Evolutionary conservation across 1,139 yeast genomes (phyloP).

Genomic region (Yamadazyma spencermartinsiae): DNA sequence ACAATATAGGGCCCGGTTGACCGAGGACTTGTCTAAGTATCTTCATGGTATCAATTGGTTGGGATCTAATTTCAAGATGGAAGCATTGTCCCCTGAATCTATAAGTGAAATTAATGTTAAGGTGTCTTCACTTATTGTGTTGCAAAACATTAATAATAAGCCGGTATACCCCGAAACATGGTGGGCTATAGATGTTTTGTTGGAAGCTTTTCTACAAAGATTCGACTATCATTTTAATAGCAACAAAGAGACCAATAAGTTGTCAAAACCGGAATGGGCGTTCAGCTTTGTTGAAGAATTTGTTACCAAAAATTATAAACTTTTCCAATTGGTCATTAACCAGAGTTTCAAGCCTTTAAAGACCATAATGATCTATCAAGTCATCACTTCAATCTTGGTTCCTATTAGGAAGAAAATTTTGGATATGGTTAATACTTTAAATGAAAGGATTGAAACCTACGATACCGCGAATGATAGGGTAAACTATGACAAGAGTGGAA

Average conservation of each 20-base stretch:
- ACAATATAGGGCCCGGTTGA: slow-evolving; percentile 6
- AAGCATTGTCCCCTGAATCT: slow-evolving; percentile 8
- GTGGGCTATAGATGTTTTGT: slow-evolving; percentile 59
- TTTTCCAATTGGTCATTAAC: slow-evolving; percentile 36
- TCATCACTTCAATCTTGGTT: slow-evolving; percentile 54
- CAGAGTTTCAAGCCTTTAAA: slow-evolving; percentile 28
- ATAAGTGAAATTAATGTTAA: slow-evolving; percentile 14
- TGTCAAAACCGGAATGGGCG: slow-evolving; percentile 84
- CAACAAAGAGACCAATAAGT: slow-evolving; percentile 60
- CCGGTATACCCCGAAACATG: slow-evolving; percentile 48
- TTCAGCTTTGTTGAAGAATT: slow-evolving; percentile 55
- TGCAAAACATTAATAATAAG: slow-evolving; percentile 35
- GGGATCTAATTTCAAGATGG: slow-evolving; percentile 9
- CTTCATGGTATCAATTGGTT: slow-evolving; percentile 21
- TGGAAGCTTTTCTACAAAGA: slow-evolving; percentile 58
- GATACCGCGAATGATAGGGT: slow-evolving; percentile 17
- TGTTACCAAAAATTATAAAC: slow-evolving; percentile 42
- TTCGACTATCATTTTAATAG: slow-evolving; percentile 74
- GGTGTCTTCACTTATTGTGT: slow-evolving; percentile 26
- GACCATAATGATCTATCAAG: slow-evolving; percentile 44
- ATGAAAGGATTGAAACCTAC: slow-evolving; percentile 23
- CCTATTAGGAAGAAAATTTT: slow-evolving; percentile 52
- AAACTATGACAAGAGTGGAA: slow-evolving; percentile 42
- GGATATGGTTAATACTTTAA: slow-evolving; percentile 27
- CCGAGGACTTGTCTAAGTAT: slow-evolving; percentile 6